Percentiles rank a stretch among this genome's conserved stretches.
phyloP scores from a whole-genome alignment of 2,329 filamentous ascomycete genomes.

The Graphilbum sp. region DNA sequence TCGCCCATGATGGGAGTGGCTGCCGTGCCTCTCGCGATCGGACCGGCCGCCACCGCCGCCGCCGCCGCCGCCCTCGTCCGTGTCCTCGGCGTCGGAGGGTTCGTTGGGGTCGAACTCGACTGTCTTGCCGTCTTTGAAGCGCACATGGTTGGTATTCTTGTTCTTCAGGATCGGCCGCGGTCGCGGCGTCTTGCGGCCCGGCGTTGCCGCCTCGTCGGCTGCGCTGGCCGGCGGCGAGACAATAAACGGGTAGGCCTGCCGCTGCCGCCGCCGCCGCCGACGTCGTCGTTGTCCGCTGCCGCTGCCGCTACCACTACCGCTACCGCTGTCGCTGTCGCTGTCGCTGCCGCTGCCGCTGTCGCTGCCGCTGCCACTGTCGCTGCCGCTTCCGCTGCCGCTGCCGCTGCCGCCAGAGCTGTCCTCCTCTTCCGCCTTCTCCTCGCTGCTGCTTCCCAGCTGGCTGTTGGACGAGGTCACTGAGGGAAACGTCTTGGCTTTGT shows the following conservation, averaged over 20 bases:
- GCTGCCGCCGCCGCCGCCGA: slow-evolving; percentile 2
- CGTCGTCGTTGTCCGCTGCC: slow-evolving; percentile 5
- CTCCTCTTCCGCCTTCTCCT: too few species aligned
- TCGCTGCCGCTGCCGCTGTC: slow-evolving; percentile 5
- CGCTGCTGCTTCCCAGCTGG: too few species aligned
- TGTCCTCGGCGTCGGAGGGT: slow-evolving; percentile 16
- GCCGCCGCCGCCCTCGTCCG: not conserved
- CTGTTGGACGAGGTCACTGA: too few species aligned
- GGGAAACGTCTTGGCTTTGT: too few species aligned
- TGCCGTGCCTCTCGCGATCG: too few species aligned
- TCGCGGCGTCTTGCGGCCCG: slow-evolving; percentile 12
- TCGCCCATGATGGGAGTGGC: too few species aligned
- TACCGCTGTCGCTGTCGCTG: slow-evolving; percentile 1
- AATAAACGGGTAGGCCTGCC: slow-evolving; percentile 22
- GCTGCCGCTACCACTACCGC: slow-evolving; percentile 8
- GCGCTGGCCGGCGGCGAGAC: slow-evolving; percentile 14
- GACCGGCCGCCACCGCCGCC: not conserved
- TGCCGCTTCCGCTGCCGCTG: not conserved
- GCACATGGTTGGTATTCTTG: slow-evolving; percentile 38
- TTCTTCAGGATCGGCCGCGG: slow-evolving; percentile 48
- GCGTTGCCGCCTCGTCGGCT: slow-evolving; percentile 15
- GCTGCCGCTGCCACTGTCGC: slow-evolving; percentile 2
- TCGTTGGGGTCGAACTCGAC: slow-evolving; percentile 21
- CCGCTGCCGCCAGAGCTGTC: too few species aligned
- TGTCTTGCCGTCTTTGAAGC: slow-evolving; percentile 30